Percentiles rank a stretch among this genome's conserved stretches.
Conservation (phyloP, 2,329 filamentous ascomycete species). For the Acrodontium crateriforme region DNA sequence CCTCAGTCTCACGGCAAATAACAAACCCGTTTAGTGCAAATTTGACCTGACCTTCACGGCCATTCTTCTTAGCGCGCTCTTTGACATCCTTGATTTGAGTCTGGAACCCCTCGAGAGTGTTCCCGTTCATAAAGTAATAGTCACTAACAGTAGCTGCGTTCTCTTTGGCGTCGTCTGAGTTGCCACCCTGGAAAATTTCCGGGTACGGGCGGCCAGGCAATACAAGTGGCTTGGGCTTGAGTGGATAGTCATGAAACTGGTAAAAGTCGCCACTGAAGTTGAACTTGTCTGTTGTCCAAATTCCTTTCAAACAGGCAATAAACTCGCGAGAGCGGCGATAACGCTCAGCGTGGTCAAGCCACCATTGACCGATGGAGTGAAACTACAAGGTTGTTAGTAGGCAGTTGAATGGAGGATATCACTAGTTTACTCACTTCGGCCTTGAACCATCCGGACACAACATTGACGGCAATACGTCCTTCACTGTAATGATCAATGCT, state of each 20-base stretch:
- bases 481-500: conserved; percentile 39
- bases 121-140: conserved; percentile 45
- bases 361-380: conserved; percentile 39
- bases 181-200: conserved; percentile 41
- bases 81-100: conserved; percentile 37
- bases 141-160: conserved; percentile 36
- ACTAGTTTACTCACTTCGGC: conserved; percentile 22
- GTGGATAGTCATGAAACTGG: conserved; percentile 37
- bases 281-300: conserved; percentile 39
- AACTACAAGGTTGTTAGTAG: conserved; percentile 21
- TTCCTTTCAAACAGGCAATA: conserved; percentile 37
- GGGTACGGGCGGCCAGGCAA: conserved; percentile 33
- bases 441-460: conserved; percentile 43
- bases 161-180: conserved; percentile 36
- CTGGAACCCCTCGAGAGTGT: conserved; percentile 39
- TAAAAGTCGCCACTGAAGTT: conserved; percentile 40
- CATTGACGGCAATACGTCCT: conserved; percentile 39
- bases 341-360: conserved; percentile 40
- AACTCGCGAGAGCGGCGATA: conserved; percentile 39
- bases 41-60: conserved; percentile 31
- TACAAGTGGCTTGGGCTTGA: conserved; percentile 37
- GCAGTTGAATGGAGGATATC: neutral
- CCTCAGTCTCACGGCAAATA: conserved; percentile 37
- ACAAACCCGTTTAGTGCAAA: conserved; percentile 40
- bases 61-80: conserved; percentile 30